phyloP scores from a whole-genome alignment of 2,329 filamentous ascomycete species.

The Stagonosporopsis vannaccii region DNA sequence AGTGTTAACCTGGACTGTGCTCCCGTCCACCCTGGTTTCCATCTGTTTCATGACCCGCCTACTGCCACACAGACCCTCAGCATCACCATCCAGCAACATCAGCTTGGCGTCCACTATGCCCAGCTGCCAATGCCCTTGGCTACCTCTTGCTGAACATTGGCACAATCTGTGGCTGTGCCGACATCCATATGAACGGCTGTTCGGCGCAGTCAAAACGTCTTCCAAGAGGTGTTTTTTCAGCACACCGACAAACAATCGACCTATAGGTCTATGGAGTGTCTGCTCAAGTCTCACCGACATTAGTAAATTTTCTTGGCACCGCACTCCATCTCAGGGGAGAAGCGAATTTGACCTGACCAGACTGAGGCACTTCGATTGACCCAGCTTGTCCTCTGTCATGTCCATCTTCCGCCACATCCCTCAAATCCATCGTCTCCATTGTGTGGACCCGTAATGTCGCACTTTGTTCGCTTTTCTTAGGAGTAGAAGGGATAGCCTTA shows the following conservation, averaged over 20 bases:
- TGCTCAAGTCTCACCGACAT: conserved; percentile 6
- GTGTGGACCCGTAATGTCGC: not conserved
- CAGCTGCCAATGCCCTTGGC: conserved; percentile 4
- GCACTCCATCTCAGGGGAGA: not conserved
- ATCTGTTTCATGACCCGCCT: conserved; percentile 4
- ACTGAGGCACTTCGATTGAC: not conserved
- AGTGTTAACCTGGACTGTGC: not conserved
- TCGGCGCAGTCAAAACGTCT: conserved; percentile 19
- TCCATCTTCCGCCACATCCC: not conserved
- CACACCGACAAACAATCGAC: not conserved
- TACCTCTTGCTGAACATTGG: not conserved
- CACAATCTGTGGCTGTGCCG: conserved; percentile 12
- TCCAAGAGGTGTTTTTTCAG: conserved; percentile 6
- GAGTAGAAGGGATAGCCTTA: not conserved
- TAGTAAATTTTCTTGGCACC: conserved; percentile 8
- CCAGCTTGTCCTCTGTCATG: not conserved
- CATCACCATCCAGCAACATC: not conserved
- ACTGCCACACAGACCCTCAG: not conserved
- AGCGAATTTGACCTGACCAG: not conserved
- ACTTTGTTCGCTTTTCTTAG: not conserved
- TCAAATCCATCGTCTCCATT: not conserved
- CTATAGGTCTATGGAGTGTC: not conserved
- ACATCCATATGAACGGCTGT: conserved; percentile 20
- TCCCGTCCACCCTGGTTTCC: not conserved
- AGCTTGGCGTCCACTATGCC: not conserved